These are phyloP conservation scores for Chlorella variabilis DNA, from an alignment of 163 green algal genomes.

Conservation along the genomic window DNA sequence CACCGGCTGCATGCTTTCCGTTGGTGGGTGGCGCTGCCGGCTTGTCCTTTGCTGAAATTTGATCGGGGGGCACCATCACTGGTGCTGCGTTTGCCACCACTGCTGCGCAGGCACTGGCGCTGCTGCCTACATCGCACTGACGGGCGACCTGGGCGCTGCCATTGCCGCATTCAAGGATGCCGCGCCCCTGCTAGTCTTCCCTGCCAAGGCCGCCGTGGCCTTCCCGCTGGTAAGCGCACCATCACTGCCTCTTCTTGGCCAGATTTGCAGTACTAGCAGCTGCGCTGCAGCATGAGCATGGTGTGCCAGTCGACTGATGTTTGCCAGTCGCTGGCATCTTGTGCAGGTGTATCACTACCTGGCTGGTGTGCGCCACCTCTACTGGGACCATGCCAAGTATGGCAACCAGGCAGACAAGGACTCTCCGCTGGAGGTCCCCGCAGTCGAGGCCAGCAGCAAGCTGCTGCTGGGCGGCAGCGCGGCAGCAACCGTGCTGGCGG, in stretches of 20 bases:
- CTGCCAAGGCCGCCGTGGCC: constrained; percentile 77
- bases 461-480: constrained; percentile 65
- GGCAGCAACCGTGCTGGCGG: constrained; percentile 54
- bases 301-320: no score
- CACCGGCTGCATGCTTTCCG: constrained; percentile 75
- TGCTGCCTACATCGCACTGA: constrained; percentile 77
- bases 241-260: no score
- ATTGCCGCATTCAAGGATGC: constrained; percentile 66
- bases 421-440: constrained; percentile 77
- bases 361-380: constrained; percentile 86
- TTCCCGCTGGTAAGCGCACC: constrained; percentile 69
- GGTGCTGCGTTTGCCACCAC: no score
- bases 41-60: neutral
- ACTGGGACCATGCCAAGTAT: constrained; percentile 88
- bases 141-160: constrained; percentile 69
- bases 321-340: no score
- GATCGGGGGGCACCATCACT: no score
- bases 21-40: neutral
- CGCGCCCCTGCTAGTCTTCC: constrained; percentile 77
- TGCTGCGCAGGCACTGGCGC: constrained; percentile 68
- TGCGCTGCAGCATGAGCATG: neutral
- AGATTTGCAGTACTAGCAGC: no score
- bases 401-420: constrained; percentile 80
- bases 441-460: constrained; percentile 74
- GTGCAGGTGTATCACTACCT: constrained; percentile 86